These are phyloP conservation scores for Kokia cookei DNA, from an alignment of 441 rosid genomes.

Conservation along the genomic window DNA sequence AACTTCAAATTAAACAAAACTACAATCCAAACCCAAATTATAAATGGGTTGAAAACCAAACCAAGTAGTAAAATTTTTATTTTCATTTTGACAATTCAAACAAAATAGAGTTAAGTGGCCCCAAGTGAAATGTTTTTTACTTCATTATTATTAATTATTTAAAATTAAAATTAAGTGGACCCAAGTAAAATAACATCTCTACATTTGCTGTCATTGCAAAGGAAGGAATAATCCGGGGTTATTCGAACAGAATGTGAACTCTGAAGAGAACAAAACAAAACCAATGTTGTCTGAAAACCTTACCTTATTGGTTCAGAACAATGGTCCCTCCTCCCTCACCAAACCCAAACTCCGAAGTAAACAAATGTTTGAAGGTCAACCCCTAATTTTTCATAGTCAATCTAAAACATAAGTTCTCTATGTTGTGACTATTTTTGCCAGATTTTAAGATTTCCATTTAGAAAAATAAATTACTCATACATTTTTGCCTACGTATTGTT, in stretches of 20 bases:
- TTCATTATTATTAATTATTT: no score
- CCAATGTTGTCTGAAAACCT: not conserved
- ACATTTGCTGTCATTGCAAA: not conserved
- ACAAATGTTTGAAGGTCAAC: not conserved
- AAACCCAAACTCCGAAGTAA: not conserved
- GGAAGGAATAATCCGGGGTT: not conserved
- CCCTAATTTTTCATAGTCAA: not conserved
- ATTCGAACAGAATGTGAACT: not conserved
- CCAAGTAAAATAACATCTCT: not conserved
- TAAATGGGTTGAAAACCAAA: not conserved
- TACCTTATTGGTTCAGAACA: not conserved
- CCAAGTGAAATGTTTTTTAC: no score
- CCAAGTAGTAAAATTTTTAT: not conserved
- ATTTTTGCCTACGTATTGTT: no score
- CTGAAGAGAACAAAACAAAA: not conserved
- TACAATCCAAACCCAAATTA: not conserved
- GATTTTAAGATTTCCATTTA: not conserved
- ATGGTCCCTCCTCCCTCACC: not conserved
- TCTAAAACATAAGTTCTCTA: not conserved
- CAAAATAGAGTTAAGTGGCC: no score
- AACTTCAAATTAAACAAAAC: not conserved
- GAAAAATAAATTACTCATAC: no score
- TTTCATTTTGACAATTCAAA: no score
- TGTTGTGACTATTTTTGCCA: not conserved
- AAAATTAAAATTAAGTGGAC: not conserved